Percentiles rank a stretch among this genome's conserved stretches.
phyloP scores from a whole-genome alignment of 2,329 filamentous ascomycete species.

The Colletotrichum acutatum region DNA sequence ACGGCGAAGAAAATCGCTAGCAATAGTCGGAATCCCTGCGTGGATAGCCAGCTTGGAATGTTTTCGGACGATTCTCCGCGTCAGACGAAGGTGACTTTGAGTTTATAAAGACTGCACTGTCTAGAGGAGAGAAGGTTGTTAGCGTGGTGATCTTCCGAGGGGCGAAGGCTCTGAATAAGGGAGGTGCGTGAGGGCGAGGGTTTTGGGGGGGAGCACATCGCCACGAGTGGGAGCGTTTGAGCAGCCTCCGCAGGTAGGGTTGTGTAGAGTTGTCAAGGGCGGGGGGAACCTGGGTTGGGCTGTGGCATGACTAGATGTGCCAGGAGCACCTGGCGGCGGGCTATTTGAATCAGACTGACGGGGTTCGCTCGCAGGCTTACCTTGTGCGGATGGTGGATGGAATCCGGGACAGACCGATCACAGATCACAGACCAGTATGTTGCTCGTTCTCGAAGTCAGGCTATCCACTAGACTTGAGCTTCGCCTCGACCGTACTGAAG shows the following conservation, averaged over 20 bases:
- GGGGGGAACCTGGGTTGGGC: constrained; percentile 20
- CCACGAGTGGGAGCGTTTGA: constrained; percentile 32
- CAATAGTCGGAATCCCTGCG: constrained; percentile 25
- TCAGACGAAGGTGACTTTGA: constrained; percentile 34
- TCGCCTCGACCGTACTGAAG: neutral
- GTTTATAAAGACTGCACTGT: constrained; percentile 24
- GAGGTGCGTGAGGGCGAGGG: neutral
- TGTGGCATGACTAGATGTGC: constrained; percentile 33
- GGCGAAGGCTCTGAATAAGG: constrained; percentile 15
- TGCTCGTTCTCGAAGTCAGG: constrained; percentile 27
- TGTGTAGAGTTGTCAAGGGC: constrained; percentile 1
- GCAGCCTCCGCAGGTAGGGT: constrained; percentile 19
- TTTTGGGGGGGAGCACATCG: constrained; percentile 20
- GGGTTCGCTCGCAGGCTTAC: constrained; percentile 30
- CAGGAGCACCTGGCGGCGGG: constrained; percentile 32
- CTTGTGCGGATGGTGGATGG: constrained; percentile 23
- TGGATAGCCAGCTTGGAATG: constrained; percentile 29
- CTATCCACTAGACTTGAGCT: neutral
- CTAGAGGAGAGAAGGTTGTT: constrained; percentile 17
- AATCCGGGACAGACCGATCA: constrained; percentile 31
- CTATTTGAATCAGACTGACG: constrained; percentile 29
- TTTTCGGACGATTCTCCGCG: constrained; percentile 22
- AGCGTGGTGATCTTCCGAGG: constrained; percentile 8
- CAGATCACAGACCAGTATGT: constrained; percentile 32
- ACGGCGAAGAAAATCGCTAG: constrained; percentile 33